These are phyloP conservation scores for Phlyctochytrium arcticum DNA, from an alignment of 192 early-diverging fungal species.

Conservation along the genomic window DNA sequence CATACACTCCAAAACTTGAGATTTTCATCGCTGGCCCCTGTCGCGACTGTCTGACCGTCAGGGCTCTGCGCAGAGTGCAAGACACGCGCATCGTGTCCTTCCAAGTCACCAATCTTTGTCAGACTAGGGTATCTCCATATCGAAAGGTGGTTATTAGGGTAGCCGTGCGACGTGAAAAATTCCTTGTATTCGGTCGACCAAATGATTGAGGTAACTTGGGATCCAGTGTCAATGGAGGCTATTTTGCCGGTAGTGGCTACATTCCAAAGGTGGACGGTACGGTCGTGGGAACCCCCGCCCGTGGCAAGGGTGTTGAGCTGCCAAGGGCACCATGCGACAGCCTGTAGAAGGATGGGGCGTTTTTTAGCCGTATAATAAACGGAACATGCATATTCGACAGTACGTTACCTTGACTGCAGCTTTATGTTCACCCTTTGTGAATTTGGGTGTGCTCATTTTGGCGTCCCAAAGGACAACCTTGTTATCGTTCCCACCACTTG, in stretches of 20 bases:
- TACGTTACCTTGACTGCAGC: constrained; percentile 53
- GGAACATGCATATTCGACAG: not conserved
- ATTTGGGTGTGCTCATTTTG: constrained; percentile 33
- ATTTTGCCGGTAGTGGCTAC: constrained; percentile 32
- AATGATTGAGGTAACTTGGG: constrained; percentile 53
- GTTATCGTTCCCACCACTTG: constrained; percentile 59
- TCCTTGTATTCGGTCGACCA: constrained; percentile 59
- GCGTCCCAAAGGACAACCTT: constrained; percentile 59
- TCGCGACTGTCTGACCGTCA: constrained; percentile 51
- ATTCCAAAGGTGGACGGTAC: constrained; percentile 58
- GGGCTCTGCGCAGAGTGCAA: constrained; percentile 48
- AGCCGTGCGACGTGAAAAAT: constrained; percentile 49
- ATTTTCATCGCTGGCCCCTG: constrained; percentile 46
- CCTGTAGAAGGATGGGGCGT: constrained; percentile 43
- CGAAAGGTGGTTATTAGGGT: constrained; percentile 47
- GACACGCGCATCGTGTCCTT: constrained; percentile 49
- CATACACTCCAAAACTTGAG: constrained; percentile 61
- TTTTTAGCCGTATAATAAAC: not conserved
- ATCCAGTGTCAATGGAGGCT: constrained; percentile 46
- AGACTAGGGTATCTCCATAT: constrained; percentile 53
- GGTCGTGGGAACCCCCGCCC: constrained; percentile 52
- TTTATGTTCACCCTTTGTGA: constrained; percentile 50
- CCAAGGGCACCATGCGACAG: constrained; percentile 95
- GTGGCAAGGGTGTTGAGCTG: constrained; percentile 61
- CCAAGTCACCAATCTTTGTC: constrained; percentile 47